Evolutionary conservation across 306 rosid species (phyloP).

Genomic region (Corylus avellana): DNA sequence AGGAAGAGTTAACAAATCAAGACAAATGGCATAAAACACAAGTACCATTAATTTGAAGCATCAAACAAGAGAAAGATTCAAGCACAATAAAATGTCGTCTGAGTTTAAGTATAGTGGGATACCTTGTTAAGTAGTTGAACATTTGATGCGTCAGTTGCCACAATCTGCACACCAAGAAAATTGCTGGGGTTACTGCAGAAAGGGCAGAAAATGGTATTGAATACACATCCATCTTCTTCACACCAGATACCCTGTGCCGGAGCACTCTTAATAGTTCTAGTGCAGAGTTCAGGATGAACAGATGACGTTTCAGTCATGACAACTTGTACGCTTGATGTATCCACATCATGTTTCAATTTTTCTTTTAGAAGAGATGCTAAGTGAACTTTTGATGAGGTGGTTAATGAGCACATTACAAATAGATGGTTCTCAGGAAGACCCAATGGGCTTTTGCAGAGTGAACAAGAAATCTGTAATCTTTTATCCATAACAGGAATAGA

Average conservation of each 20-base stretch:
- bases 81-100: background rate
- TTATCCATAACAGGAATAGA: slow-evolving; percentile 46
- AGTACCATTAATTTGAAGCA: background rate
- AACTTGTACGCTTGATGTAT: slow-evolving; percentile 46
- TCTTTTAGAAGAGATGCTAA: slow-evolving; percentile 55
- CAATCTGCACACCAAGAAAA: slow-evolving; percentile 71
- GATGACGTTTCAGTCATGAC: slow-evolving; percentile 58
- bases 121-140: slow-evolving; percentile 79
- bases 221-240: slow-evolving; percentile 87
- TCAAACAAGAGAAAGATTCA: slow-evolving; percentile 13
- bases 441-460: slow-evolving; percentile 71
- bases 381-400: slow-evolving; percentile 54
- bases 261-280: slow-evolving; percentile 36
- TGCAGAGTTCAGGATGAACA: slow-evolving; percentile 52
- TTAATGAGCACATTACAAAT: slow-evolving; percentile 55
- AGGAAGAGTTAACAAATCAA: slow-evolving; percentile 16
- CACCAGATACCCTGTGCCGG: slow-evolving; percentile 70
- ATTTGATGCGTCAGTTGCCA: slow-evolving; percentile 78
- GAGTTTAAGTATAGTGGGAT: background rate
- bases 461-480: slow-evolving; percentile 60
- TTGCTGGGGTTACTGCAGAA: slow-evolving; percentile 55
- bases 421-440: slow-evolving; percentile 71
- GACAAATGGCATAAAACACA: slow-evolving; percentile 11
- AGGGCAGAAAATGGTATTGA: slow-evolving; percentile 68
- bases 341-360: slow-evolving; percentile 23